Evolutionary conservation across 441 rosid genomes (phyloP).

Genomic region (Croton setiger): DNA sequence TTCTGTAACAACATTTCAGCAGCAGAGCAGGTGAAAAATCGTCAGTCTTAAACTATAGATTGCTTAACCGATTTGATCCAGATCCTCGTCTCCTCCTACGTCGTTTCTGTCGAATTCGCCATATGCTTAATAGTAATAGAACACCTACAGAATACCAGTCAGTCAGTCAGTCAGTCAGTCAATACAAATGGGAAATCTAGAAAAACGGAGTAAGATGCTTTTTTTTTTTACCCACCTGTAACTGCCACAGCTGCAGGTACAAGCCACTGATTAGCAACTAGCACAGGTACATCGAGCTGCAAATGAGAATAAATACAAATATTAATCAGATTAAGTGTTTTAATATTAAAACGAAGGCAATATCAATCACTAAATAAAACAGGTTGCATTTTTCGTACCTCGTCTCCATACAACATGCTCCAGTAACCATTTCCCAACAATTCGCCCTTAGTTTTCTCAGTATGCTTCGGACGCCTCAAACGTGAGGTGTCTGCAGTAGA

Average conservation of each 20-base stretch:
- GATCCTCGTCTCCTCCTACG: constrained; percentile 68
- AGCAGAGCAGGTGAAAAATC: constrained; percentile 4
- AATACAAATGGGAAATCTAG: background rate
- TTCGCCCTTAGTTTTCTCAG: constrained; percentile 33
- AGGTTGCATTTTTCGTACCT: constrained; percentile 42
- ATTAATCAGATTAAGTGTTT: background rate
- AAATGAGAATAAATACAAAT: constrained; percentile 15
- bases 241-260: constrained; percentile 63
- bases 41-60: constrained; percentile 29
- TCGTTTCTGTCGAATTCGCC: constrained; percentile 74
- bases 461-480: constrained; percentile 36
- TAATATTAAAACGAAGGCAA: background rate
- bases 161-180: constrained; percentile 13
- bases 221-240: constrained; percentile 44
- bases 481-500: constrained; percentile 35
- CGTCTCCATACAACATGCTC: constrained; percentile 59
- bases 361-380: background rate
- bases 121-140: constrained; percentile 56
- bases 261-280: constrained; percentile 73
- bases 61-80: constrained; percentile 45
- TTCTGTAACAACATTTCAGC: constrained; percentile 4
- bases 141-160: constrained; percentile 40
- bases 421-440: constrained; percentile 49
- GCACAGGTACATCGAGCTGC: constrained; percentile 79
- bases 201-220: background rate